phyloP scores from a whole-genome alignment of 257 asterid species.

The Solanum bulbocastanum region DNA sequence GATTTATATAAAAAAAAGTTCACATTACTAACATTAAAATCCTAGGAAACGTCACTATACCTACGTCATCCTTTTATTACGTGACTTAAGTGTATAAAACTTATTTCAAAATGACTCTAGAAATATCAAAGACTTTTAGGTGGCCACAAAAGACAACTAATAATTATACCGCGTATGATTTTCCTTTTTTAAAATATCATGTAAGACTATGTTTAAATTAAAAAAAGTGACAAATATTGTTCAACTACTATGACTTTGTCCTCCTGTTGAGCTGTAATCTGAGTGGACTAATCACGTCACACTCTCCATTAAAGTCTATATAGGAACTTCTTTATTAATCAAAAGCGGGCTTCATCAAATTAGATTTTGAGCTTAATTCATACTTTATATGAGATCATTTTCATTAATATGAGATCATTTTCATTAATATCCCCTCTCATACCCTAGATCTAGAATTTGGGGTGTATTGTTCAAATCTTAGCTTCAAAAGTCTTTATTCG shows the following conservation, averaged over 20 bases:
- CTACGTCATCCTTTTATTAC: background rate
- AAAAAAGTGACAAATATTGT: too few relatives aligned
- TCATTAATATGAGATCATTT: too few relatives aligned
- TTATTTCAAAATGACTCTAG: background rate
- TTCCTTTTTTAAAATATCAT: background rate
- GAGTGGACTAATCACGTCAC: background rate
- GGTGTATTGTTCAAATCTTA: background rate
- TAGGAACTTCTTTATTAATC: too few relatives aligned
- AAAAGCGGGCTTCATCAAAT: too few relatives aligned
- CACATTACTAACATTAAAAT: background rate
- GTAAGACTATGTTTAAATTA: background rate
- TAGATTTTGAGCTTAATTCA: too few relatives aligned
- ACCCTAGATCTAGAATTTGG: background rate
- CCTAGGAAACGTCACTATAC: background rate
- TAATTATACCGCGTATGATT: background rate
- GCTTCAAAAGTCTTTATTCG: background rate
- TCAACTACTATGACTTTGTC: background rate
- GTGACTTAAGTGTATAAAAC: background rate
- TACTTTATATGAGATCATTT: too few relatives aligned
- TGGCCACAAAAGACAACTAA: background rate
- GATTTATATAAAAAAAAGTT: background rate
- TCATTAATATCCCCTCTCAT: too few relatives aligned
- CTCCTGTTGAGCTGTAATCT: background rate
- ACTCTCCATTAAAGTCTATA: background rate
- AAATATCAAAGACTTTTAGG: background rate